Base-by-base conservation (phyloP, 2,329 filamentous ascomycete species). In the Xylariaceae sp. region DNA sequence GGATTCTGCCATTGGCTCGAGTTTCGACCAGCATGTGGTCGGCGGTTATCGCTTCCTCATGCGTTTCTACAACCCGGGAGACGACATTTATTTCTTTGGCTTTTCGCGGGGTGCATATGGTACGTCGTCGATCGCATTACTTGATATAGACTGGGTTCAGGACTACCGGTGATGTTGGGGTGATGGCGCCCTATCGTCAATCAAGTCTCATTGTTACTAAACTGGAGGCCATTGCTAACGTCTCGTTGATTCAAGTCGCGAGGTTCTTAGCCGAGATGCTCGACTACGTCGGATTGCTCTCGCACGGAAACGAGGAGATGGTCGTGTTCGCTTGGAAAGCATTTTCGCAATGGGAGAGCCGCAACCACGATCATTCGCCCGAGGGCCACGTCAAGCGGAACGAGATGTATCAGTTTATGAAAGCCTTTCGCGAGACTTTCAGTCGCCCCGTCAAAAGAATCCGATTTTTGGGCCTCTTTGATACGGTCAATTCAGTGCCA, bases 301-400 rank as follows among this genome's bases (percentile, higher is more conserved):
- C 87, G 10, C 87, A 89, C 55, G 90, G 90, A 9, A 95, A 95
- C 67, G 89, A 95, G 69, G 90, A 94, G 66, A 88, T 94, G 85
- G 85, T 90, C 55, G 80, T 82, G 3, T 95, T 95, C 70, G 90
- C 89, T 0, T 94, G 90, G 89, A 92, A 89, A 71, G 87, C 88
- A 0, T 92, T 91, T 68, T 82, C 86, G 6, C 84, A 87, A 69
- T 91, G 87, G 87, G 86, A 90, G 68, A 80, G 80, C 49, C 82
- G 87, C 6, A 74, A 79, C 8, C 75, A 77, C 0, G 68, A 74
- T 37, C 70, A 74, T 6, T 73, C 76, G 1, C 76, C 80, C 51
- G 79, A 75, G 34, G 74, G 74, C 0, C 74, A 75, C 17, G 76
- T 73, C 63, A 75, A 85, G 63, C 81, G 83, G 64, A 77, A 77